These are phyloP conservation scores for Oldenlandia corymbosa DNA, from an alignment of 257 asterid species.

Conservation along the genomic window DNA sequence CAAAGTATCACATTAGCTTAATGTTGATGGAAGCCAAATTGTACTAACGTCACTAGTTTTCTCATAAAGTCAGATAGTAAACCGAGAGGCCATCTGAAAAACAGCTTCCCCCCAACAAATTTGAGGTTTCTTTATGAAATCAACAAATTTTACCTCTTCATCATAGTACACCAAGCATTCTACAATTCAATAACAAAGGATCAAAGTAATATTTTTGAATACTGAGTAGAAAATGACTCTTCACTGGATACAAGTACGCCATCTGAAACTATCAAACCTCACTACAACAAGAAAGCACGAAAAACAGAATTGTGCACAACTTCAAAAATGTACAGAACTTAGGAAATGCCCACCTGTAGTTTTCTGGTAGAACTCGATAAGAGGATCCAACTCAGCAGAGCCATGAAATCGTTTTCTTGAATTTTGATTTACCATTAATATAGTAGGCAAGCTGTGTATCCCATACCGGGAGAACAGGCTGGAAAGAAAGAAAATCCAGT, in stretches of 20 bases:
- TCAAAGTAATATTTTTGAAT: no score
- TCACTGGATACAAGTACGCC: no score
- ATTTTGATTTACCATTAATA: slow-evolving; percentile 43
- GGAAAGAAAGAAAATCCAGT: slow-evolving; percentile 25
- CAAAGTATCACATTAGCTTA: neutral
- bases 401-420: slow-evolving; percentile 42
- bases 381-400: slow-evolving; percentile 45
- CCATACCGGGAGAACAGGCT: slow-evolving; percentile 69
- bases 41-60: neutral
- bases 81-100: neutral
- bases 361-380: slow-evolving; percentile 45
- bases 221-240: no score
- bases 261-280: no score
- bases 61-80: neutral
- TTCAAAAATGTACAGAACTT: neutral
- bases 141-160: neutral
- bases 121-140: neutral
- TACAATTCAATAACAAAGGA: neutral
- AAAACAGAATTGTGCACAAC: neutral
- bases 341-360: slow-evolving; percentile 47
- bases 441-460: slow-evolving; percentile 63
- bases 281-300: neutral
- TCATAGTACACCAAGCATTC: neutral
- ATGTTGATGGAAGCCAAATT: neutral
- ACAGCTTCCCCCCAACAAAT: neutral